Evolutionary conservation across 805 yeast genomes (phyloP), one percentile per base, ranked within the genome.

Genomic region (Candida glaebosa): DNA sequence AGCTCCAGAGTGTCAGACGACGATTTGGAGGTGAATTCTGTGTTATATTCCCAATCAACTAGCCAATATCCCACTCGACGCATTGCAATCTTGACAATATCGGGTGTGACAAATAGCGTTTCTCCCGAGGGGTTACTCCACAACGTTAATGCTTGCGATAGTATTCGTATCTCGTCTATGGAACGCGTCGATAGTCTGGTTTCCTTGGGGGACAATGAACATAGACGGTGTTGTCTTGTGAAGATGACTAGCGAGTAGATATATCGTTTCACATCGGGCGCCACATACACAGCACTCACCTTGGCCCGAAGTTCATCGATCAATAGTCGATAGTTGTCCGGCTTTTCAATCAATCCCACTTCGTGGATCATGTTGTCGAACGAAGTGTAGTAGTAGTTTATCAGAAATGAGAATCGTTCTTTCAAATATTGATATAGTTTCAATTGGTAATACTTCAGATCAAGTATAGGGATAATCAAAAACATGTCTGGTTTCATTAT

Each of bases 51-150:
- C 74, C 74, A 69, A 47, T 66, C 68, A 8, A 69, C 67, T 14
- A 67, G 51, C 75, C 75, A 69, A 55, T 67, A 69, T 18, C 64
- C 71, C 5, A 69, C 49, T 44, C 64, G 64, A 19, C 69, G 51
- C 46, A 57, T 54, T 4, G 73, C 69, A n/a, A 64, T 50, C 45
- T 68, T 68, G 31, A 60, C 61, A 30, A 47, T 50, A 32, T 64
- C 71, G 0, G 74, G 73, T 3, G 73, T 68, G 5, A 65, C 64
- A 43, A 47, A 69, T 17, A 53, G 35, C n/a, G 41, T 30, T 3
- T 22, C 37, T 7, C 26, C 26, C 6, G 26, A 22, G 26, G 26
- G 32, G 31, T 47, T 39, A 8, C 36, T 40, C 57, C 56, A 58
- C 9, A 38, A 50, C 49, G 18, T 60, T 65, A 31, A 65, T 44